These are phyloP conservation scores for Artemisia argyi DNA, from an alignment of 129 eudicot genomes.

Conservation along the genomic window DNA sequence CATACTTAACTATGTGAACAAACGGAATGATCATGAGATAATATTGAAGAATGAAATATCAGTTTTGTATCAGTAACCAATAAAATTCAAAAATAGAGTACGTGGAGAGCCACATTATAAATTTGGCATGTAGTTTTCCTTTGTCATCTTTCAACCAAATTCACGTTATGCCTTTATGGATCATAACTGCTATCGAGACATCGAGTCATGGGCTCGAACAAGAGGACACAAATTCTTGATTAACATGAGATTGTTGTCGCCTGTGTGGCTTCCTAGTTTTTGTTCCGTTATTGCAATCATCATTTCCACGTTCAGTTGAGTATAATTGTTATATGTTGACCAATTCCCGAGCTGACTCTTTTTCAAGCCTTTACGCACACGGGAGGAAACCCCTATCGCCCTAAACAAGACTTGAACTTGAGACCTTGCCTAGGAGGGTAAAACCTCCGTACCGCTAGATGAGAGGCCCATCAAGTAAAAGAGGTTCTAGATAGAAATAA, in stretches of 20 bases:
- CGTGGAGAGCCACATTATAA: background rate
- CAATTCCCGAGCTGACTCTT: too few species aligned
- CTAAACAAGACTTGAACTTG: too few species aligned
- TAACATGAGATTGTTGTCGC: background rate
- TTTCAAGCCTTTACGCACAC: too few species aligned
- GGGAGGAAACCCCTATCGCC: too few species aligned
- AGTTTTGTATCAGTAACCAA: background rate
- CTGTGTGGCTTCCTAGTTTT: background rate
- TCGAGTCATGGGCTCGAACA: background rate
- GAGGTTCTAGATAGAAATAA: too few species aligned
- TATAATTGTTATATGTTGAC: too few species aligned
- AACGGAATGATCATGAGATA: too few species aligned
- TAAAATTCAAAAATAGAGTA: background rate
- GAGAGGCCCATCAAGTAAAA: too few species aligned
- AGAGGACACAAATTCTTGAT: conserved; percentile 14
- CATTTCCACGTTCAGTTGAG: too few species aligned
- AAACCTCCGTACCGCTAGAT: too few species aligned
- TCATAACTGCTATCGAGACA: background rate
- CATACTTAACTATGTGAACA: too few species aligned
- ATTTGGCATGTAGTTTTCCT: background rate
- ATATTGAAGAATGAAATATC: background rate
- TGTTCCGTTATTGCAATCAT: background rate
- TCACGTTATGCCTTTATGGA: background rate
- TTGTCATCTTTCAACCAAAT: conserved; percentile 21
- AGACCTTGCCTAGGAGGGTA: too few species aligned